Conservation (phyloP, 2,329 filamentous ascomycete genomes). For the Elsinoe necatrix region DNA sequence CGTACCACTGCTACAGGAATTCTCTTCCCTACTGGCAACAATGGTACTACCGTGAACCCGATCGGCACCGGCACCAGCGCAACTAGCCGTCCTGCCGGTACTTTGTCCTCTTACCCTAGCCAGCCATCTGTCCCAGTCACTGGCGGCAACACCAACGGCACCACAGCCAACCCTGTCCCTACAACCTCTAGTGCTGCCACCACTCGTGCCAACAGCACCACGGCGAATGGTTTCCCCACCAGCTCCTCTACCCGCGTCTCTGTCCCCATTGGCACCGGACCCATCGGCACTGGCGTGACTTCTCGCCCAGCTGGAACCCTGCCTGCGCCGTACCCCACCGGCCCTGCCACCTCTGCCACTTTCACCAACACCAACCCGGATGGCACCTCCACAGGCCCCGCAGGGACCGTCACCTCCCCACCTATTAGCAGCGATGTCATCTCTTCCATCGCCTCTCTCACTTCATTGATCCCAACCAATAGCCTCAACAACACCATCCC, state of each 20-base stretch:
- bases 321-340: background rate
- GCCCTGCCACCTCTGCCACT: background rate
- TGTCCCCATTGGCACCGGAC: background rate
- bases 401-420: background rate
- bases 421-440: constrained; percentile 8
- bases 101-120: background rate
- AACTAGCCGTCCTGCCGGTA: background rate
- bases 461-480: constrained; percentile 16
- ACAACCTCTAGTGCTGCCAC: constrained; percentile 5
- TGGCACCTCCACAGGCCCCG: background rate
- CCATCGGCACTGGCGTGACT: constrained; percentile 13
- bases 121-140: background rate
- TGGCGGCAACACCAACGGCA: background rate
- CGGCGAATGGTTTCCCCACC: constrained; percentile 12
- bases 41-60: constrained; percentile 13
- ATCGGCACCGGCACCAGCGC: background rate
- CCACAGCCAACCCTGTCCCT: constrained; percentile 9
- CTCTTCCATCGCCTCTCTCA: constrained; percentile 6
- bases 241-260: constrained; percentile 8
- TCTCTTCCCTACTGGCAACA: constrained; percentile 1
- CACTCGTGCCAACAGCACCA: background rate
- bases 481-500: constrained; percentile 15
- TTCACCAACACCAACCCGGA: constrained; percentile 13
- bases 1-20: background rate
- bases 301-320: constrained; percentile 3